phyloP scores from a whole-genome alignment of 2,329 filamentous ascomycete species.

The Trichophyton schoenleinii region DNA sequence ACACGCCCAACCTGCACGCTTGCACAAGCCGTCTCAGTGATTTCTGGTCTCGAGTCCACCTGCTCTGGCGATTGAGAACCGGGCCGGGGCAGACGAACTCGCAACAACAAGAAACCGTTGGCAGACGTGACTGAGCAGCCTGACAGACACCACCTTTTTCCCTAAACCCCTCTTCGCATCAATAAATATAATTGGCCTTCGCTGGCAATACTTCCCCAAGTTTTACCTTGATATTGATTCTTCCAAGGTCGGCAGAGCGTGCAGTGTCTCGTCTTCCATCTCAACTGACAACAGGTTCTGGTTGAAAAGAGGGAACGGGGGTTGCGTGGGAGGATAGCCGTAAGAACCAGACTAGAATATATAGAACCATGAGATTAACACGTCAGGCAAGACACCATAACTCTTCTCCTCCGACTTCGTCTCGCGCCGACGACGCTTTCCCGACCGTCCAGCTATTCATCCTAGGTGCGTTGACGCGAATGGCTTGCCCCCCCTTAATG shows the following conservation, averaged over 20 bases:
- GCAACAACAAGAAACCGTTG: not conserved
- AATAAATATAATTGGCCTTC: not conserved
- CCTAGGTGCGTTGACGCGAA: conserved; percentile 49
- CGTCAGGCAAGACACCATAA: conserved; percentile 35
- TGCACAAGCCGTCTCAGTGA: not conserved
- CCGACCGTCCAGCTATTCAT: conserved; percentile 72
- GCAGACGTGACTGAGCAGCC: not conserved
- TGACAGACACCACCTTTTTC: not conserved
- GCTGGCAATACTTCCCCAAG: not conserved
- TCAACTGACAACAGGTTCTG: not conserved
- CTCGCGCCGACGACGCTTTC: conserved; percentile 53
- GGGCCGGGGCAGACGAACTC: not conserved
- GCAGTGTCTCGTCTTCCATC: not conserved
- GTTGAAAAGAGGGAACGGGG: not conserved
- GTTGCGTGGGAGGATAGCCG: conserved; percentile 24
- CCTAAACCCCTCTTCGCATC: not conserved
- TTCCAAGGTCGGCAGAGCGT: not conserved
- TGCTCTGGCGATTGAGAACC: not conserved
- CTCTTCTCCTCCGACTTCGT: conserved; percentile 5
- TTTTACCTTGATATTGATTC: not conserved
- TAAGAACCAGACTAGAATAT: conserved; percentile 41
- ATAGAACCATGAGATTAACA: conserved; percentile 48
- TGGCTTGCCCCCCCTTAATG: not conserved
- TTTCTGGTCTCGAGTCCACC: not conserved
- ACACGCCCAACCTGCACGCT: not conserved